Conservation (phyloP, 2,329 filamentous ascomycete species). For the Cercospora sesami region DNA sequence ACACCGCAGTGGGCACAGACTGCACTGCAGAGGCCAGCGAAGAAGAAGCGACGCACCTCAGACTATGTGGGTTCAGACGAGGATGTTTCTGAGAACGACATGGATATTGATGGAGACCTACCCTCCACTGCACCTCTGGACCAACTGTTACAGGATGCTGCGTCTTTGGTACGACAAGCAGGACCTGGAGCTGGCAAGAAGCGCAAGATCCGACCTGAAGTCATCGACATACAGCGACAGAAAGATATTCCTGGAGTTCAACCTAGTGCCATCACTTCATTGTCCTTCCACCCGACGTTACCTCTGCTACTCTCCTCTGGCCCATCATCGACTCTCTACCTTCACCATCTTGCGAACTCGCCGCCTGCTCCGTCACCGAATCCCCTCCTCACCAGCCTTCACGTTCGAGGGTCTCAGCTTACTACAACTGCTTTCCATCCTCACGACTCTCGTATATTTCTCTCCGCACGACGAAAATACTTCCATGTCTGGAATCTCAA, state of each 20-base stretch:
- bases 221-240: constrained; percentile 83
- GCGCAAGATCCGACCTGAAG: constrained; percentile 78
- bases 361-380: constrained; percentile 72
- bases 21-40: constrained; percentile 43
- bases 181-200: constrained; percentile 55
- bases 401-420: constrained; percentile 80
- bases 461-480: constrained; percentile 82
- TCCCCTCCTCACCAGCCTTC: constrained; percentile 84
- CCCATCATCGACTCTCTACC: constrained; percentile 76
- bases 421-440: constrained; percentile 77
- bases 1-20: constrained; percentile 61
- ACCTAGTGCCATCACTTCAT: constrained; percentile 72
- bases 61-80: constrained; percentile 41
- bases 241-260: constrained; percentile 81
- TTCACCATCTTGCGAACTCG: constrained; percentile 82
- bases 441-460: constrained; percentile 74
- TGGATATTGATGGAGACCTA: constrained; percentile 57
- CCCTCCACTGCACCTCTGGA: constrained; percentile 75
- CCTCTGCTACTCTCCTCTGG: constrained; percentile 89
- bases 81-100: constrained; percentile 49
- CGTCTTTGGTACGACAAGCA: constrained; percentile 59
- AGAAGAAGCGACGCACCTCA: constrained; percentile 51
- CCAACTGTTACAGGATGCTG: constrained; percentile 72
- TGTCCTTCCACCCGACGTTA: constrained; percentile 86
- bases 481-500: constrained; percentile 93